phyloP scores from a whole-genome alignment of 2,329 filamentous ascomycete genomes.

The Endoconidiophora laricicola region DNA sequence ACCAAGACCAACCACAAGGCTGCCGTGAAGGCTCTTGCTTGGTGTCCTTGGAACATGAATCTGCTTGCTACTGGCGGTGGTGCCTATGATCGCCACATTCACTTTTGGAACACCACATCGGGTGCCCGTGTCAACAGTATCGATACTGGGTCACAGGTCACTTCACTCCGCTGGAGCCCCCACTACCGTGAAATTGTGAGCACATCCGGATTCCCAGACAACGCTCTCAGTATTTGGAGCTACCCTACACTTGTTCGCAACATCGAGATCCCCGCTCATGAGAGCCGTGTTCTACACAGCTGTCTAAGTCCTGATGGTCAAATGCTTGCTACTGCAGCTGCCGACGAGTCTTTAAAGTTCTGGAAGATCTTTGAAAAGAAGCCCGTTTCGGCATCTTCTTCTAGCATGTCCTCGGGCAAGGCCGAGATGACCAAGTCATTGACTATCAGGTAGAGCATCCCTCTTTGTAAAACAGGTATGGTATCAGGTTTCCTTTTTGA shows the following conservation, averaged over 20 bases:
- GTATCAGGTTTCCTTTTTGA: too few relatives aligned
- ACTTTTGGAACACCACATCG: constrained; percentile 99
- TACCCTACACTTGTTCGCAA: constrained; percentile 95
- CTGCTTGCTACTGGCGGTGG: constrained; percentile 91
- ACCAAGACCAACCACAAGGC: constrained; percentile 99
- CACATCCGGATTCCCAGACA: constrained; percentile 97
- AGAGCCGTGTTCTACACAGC: constrained; percentile 91
- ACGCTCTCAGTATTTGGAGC: constrained; percentile 97
- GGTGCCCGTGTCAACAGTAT: constrained; percentile 98
- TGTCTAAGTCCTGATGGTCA: constrained; percentile 94
- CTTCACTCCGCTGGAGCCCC: constrained; percentile 87
- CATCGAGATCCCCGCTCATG: constrained; percentile 92
- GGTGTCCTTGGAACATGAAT: constrained; percentile 99
- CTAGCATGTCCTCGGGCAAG: constrained; percentile 55
- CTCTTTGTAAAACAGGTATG: background rate
- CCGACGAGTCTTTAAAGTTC: constrained; percentile 96
- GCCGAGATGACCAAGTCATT: constrained; percentile 85
- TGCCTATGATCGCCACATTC: constrained; percentile 92
- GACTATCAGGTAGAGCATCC: constrained; percentile 57
- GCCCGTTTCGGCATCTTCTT: constrained; percentile 51
- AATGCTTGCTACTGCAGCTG: constrained; percentile 89
- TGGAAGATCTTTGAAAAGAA: constrained; percentile 99
- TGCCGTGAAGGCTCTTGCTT: constrained; percentile 92
- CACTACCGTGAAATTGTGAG: constrained; percentile 96
- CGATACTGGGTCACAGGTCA: constrained; percentile 94